Conservation (phyloP, 2,329 filamentous ascomycete genomes). For the Ascochyta viciae-villosae region DNA sequence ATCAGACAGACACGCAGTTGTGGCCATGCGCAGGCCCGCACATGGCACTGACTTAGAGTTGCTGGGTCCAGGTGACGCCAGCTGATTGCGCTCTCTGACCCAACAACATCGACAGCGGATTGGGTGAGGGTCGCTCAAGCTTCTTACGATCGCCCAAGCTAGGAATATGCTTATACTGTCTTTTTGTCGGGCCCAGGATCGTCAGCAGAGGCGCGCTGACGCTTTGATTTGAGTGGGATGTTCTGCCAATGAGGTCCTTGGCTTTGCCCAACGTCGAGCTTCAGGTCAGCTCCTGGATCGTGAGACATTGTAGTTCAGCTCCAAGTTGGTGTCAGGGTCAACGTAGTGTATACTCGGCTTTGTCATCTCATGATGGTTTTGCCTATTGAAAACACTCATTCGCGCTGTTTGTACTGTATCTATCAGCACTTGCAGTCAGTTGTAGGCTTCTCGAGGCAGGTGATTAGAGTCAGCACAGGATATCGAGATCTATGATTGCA, state of each 20-base stretch:
- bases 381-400: background rate
- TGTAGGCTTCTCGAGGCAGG: background rate
- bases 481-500: slow-evolving; percentile 40
- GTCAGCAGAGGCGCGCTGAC: background rate
- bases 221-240: background rate
- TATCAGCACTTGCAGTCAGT: background rate
- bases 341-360: background rate
- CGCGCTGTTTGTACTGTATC: background rate
- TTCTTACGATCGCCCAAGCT: slow-evolving; percentile 15
- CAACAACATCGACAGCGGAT: background rate
- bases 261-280: background rate
- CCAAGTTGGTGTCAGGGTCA: background rate
- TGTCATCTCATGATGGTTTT: background rate
- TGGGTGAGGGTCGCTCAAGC: slow-evolving; percentile 1
- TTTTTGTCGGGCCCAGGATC: background rate
- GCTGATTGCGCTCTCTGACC: background rate
- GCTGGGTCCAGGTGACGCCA: slow-evolving; percentile 5
- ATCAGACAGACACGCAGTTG: slow-evolving; percentile 3
- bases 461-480: background rate
- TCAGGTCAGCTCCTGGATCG: background rate
- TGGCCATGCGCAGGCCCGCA: background rate
- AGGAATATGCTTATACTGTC: slow-evolving; percentile 10
- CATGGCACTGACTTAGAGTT: background rate
- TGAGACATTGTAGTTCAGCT: background rate
- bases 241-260: background rate